Conservation (phyloP, 306 rosid species). For the Astragalus glycyphyllos region DNA sequence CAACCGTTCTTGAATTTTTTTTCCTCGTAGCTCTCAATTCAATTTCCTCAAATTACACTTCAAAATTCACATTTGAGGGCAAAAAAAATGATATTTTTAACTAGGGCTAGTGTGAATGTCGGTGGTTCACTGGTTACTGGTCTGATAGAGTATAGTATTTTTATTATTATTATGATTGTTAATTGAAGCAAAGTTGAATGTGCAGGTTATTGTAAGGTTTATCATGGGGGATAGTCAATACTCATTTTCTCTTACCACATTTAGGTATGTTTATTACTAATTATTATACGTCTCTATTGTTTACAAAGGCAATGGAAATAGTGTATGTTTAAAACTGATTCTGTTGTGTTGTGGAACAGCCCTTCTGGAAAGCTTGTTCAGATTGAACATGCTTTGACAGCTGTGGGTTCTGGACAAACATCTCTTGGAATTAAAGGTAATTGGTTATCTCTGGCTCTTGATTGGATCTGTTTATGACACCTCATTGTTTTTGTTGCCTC, state of each 20-base stretch:
- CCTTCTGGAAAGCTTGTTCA: conserved; percentile 98
- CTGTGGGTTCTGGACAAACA: conserved; percentile 96
- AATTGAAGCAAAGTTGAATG: neutral
- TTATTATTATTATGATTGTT: neutral
- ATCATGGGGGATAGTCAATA: conserved; percentile 67
- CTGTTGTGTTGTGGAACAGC: conserved; percentile 53
- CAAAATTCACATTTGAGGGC: neutral
- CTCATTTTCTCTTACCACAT: conserved; percentile 64
- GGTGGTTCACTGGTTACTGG: neutral
- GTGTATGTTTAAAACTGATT: conserved; percentile 26
- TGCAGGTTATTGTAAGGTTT: conserved; percentile 37
- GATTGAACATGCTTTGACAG: conserved; percentile 98
- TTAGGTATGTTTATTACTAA: conserved; percentile 46
- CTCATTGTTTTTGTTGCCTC: neutral
- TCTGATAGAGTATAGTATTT: no score
- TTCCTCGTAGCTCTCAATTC: neutral
- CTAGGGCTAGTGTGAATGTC: conserved; percentile 14
- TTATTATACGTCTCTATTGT: no score
- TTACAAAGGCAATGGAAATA: neutral
- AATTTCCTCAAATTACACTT: neutral
- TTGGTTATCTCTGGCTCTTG: neutral
- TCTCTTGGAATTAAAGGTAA: conserved; percentile 96
- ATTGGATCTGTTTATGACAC: conserved; percentile 21
- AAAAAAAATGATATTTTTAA: neutral
- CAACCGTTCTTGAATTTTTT: neutral